Evolutionary conservation across 2,329 filamentous ascomycete species (phyloP).

Genomic region (Colletotrichum musicola): DNA sequence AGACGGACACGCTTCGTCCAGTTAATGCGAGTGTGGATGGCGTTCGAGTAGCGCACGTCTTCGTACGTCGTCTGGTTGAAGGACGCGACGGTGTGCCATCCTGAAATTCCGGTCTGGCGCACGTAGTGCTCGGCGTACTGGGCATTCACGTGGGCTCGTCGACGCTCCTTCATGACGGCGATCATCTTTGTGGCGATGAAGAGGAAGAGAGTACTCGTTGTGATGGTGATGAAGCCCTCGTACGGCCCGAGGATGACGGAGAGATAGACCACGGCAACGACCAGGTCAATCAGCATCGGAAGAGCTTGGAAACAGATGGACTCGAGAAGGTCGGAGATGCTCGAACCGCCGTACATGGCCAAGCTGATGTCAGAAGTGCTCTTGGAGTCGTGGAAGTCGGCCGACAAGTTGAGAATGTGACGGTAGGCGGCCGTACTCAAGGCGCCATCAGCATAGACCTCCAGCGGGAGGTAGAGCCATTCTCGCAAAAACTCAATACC

Average conservation of each 20-base stretch:
- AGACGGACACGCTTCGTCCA: conserved; percentile 37
- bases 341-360: conserved; percentile 67
- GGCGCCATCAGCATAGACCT: conserved; percentile 67
- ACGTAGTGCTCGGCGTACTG: conserved; percentile 68
- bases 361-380: conserved; percentile 70
- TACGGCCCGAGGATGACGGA: conserved; percentile 70
- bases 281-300: conserved; percentile 72
- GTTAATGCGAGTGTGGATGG: conserved; percentile 51
- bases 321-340: conserved; percentile 68
- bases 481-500: conserved; percentile 66
- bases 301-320: conserved; percentile 69
- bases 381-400: conserved; percentile 72
- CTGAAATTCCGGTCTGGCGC: conserved; percentile 67
- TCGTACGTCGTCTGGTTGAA: conserved; percentile 72
- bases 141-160: conserved; percentile 64
- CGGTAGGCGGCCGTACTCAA: conserved; percentile 68
- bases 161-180: conserved; percentile 60
- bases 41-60: conserved; percentile 64
- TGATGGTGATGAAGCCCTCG: conserved; percentile 72
- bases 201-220: conserved; percentile 68
- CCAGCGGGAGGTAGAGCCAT: conserved; percentile 70
- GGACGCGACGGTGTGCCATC: conserved; percentile 70
- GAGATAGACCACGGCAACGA: conserved; percentile 70
- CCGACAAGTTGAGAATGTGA: conserved; percentile 71
- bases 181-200: conserved; percentile 67